phyloP scores from a whole-genome alignment of 2,329 filamentous ascomycete genomes.

The Sporothrix pseudoabietina region DNA sequence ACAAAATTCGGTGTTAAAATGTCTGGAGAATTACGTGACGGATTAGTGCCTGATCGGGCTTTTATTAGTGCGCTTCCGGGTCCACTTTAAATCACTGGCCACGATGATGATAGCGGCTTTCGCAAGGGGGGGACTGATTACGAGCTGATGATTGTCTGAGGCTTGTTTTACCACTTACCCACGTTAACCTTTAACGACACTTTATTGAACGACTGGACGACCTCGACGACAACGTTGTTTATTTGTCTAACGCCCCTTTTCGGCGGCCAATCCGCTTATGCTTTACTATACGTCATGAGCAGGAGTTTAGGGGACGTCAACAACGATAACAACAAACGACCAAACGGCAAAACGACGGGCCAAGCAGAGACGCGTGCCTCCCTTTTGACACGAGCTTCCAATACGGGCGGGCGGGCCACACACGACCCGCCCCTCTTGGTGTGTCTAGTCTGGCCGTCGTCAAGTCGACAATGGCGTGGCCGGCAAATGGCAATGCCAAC shows the following conservation, averaged over 20 bases:
- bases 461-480: background rate
- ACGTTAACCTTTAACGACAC: background rate
- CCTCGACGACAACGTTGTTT: no score
- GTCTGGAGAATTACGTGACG: background rate
- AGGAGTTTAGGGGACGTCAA: background rate
- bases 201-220: background rate
- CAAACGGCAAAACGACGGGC: background rate
- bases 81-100: background rate
- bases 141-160: background rate
- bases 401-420: background rate
- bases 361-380: background rate
- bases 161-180: background rate
- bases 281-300: background rate
- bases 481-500: background rate
- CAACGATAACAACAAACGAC: background rate
- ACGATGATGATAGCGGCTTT: background rate
- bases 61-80: slow-evolving; percentile 11
- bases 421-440: background rate
- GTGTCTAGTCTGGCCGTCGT: background rate
- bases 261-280: background rate
- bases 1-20: background rate
- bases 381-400: background rate
- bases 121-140: background rate
- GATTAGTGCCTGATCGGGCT: background rate
- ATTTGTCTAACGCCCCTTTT: background rate